Percentiles rank a stretch among this genome's conserved stretches.
Evolutionary conservation across 306 rosid species (phyloP).

Genomic region (Lathyrus aphaca): DNA sequence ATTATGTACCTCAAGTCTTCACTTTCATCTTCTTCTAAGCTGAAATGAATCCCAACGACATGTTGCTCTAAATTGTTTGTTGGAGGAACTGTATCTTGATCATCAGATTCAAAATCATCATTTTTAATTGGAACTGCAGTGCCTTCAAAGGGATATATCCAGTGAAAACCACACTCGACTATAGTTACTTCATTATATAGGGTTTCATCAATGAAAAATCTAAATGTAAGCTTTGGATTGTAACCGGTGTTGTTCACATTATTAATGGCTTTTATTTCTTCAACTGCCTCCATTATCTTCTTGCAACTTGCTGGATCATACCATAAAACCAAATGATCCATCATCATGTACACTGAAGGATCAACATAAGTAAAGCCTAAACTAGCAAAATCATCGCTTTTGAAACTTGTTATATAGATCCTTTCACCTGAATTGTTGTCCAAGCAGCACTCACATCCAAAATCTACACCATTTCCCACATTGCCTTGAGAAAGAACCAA

Average conservation of each 20-base stretch:
- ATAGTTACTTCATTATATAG: not conserved
- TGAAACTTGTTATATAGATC: not conserved
- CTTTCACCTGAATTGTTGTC: not conserved
- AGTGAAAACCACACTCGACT: constrained; percentile 30
- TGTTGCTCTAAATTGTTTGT: no score
- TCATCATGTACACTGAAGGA: not conserved
- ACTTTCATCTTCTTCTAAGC: no score
- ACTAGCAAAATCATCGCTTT: not conserved
- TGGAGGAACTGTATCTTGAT: no score
- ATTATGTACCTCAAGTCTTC: no score
- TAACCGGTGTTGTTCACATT: not conserved
- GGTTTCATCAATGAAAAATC: constrained; percentile 4
- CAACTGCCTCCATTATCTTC: not conserved
- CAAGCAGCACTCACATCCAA: constrained; percentile 33
- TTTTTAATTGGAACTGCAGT: not conserved
- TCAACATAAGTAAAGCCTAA: no score
- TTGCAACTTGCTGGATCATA: not conserved
- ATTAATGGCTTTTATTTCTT: not conserved
- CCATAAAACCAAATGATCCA: constrained; percentile 25
- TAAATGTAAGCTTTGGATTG: constrained; percentile 15
- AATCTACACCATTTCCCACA: rapidly evolving
- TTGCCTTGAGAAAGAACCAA: constrained; percentile 1
- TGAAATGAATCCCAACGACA: no score
- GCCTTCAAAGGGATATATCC: not conserved
- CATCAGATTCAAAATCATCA: not conserved